A percentile compares a stretch with the other conserved stretches of the same genome.
Evolutionary conservation across 2,329 filamentous ascomycete genomes (phyloP).

Genomic region (Parasarocladium wereldwijsianum): DNA sequence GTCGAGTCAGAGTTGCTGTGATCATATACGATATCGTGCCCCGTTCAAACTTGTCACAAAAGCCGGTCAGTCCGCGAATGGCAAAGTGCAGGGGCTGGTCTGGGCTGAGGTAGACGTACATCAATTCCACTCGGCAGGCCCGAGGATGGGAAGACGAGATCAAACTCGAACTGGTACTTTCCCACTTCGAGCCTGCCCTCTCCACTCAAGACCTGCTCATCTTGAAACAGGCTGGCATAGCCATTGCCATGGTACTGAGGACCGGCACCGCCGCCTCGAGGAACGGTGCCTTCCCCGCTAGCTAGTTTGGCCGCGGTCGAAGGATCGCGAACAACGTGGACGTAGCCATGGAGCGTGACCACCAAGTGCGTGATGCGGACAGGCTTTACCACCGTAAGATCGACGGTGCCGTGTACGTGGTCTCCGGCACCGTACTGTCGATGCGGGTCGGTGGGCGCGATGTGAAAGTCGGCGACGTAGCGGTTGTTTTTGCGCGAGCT

Average conservation of each 20-base stretch:
- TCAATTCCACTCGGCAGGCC: conserved; percentile 84
- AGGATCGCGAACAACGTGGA: conserved; percentile 62
- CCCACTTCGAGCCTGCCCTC: conserved; percentile 62
- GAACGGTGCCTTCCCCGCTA: conserved; percentile 20
- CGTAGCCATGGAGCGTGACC: conserved; percentile 63
- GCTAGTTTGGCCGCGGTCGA: conserved; percentile 37
- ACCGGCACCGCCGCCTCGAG: conserved; percentile 21
- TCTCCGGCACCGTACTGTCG: conserved; percentile 64
- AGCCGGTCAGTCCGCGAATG: background rate
- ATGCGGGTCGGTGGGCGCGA: conserved; percentile 63
- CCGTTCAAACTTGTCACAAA: conserved; percentile 63
- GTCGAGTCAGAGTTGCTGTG: conserved; percentile 77
- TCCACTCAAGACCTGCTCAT: conserved; percentile 66
- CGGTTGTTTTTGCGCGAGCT: conserved; percentile 39
- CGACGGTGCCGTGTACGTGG: conserved; percentile 56
- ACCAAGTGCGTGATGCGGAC: conserved; percentile 68
- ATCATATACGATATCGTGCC: conserved; percentile 87
- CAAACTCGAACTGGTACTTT: conserved; percentile 67
- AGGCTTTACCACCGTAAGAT: conserved; percentile 59
- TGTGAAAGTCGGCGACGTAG: conserved; percentile 63
- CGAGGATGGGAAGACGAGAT: conserved; percentile 53
- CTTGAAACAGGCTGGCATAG: conserved; percentile 67
- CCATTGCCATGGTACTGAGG: conserved; percentile 59
- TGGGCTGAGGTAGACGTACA: conserved; percentile 37
- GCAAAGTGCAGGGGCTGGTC: background rate